phyloP scores from a whole-genome alignment of 2,329 filamentous ascomycete genomes.

The Alternaria triticina region DNA sequence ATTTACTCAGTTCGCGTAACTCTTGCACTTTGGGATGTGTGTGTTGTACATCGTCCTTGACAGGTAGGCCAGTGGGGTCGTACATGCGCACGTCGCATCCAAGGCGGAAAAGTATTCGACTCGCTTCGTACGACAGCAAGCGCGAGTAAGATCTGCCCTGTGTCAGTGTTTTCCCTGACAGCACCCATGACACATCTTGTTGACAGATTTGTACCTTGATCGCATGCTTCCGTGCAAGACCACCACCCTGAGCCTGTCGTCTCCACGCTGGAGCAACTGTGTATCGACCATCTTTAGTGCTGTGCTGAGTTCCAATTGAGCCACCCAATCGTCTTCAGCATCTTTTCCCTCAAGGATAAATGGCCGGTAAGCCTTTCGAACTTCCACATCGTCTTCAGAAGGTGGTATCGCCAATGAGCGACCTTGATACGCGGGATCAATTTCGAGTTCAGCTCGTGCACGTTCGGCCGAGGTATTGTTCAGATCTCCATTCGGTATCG shows the following conservation, averaged over 20 bases:
- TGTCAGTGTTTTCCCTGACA: not conserved
- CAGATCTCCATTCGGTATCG: slow-evolving; percentile 26
- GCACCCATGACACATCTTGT: not conserved
- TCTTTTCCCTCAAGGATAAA: slow-evolving; percentile 57
- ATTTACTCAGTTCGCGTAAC: slow-evolving; percentile 64
- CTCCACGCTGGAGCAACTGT: slow-evolving; percentile 49
- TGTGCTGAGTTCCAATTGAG: slow-evolving; percentile 62
- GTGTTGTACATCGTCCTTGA: slow-evolving; percentile 68
- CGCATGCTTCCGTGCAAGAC: slow-evolving; percentile 68
- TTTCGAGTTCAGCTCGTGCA: slow-evolving; percentile 11
- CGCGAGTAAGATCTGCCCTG: slow-evolving; percentile 63
- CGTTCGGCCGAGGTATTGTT: slow-evolving; percentile 34
- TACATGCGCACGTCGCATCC: slow-evolving; percentile 71
- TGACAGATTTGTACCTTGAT: slow-evolving; percentile 30
- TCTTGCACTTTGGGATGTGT: slow-evolving; percentile 68
- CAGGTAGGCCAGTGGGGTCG: slow-evolving; percentile 63
- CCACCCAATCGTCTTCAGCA: slow-evolving; percentile 61
- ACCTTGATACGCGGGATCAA: slow-evolving; percentile 19
- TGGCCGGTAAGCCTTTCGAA: slow-evolving; percentile 61
- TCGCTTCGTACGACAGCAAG: slow-evolving; percentile 65
- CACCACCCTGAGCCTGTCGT: slow-evolving; percentile 60
- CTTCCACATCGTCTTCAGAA: slow-evolving; percentile 55
- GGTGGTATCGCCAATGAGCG: slow-evolving; percentile 53
- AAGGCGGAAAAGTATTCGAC: slow-evolving; percentile 66
- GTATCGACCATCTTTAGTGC: slow-evolving; percentile 59